Evolutionary conservation across 2,329 filamentous ascomycete species (phyloP).

Genomic region (Neodidymelliopsis sp.): DNA sequence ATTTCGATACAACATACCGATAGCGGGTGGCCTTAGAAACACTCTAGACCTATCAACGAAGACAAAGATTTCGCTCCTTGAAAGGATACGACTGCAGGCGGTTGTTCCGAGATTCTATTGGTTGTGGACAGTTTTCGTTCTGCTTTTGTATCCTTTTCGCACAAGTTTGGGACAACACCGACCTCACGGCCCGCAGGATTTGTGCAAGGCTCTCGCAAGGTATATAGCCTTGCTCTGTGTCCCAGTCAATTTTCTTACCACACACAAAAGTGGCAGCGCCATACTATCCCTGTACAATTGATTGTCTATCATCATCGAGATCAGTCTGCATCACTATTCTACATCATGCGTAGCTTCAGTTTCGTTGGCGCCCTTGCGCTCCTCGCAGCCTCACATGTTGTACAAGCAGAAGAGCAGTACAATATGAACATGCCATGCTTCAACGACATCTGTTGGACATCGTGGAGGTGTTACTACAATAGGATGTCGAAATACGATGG

Average conservation of each 20-base stretch:
- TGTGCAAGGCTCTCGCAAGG: background rate
- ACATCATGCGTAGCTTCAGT: background rate
- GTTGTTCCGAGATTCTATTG: no score
- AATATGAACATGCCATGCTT: constrained; percentile 1
- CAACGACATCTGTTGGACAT: constrained; percentile 6
- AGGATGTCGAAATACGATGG: background rate
- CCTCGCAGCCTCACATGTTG: background rate
- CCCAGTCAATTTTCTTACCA: background rate
- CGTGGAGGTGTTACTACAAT: background rate
- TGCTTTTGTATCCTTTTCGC: no score
- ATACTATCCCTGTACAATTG: background rate
- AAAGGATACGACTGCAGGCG: background rate
- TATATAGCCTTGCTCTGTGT: background rate
- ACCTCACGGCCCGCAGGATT: background rate
- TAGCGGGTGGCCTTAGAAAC: background rate
- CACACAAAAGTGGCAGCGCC: background rate
- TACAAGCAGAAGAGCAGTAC: background rate
- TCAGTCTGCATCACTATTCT: no score
- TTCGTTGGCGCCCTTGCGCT: background rate
- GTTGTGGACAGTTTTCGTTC: no score
- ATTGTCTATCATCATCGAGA: background rate
- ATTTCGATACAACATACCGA: background rate
- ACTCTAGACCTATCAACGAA: background rate
- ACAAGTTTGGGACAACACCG: no score
- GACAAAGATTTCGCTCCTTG: background rate